A percentile compares a stretch with the other conserved stretches of the same genome.
phyloP scores from a whole-genome alignment of 768 basidiomycete species.

The Kwoniella dendrophila region DNA sequence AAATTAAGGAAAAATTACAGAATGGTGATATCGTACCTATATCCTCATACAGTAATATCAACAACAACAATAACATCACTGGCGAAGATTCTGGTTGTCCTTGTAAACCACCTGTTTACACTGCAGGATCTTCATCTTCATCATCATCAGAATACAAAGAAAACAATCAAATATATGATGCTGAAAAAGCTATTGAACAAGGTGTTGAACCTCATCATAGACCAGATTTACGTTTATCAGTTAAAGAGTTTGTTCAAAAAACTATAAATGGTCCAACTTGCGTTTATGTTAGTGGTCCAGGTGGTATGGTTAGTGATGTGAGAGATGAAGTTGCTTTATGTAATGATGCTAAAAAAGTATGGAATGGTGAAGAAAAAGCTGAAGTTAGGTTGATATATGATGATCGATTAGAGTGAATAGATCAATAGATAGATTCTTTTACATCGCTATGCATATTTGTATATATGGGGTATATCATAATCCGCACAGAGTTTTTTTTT shows the following conservation, averaged over 20 bases:
- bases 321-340: constrained; percentile 27
- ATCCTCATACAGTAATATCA: neutral
- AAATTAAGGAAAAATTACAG: neutral
- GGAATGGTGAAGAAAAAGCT: constrained; percentile 25
- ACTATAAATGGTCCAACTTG: constrained; percentile 17
- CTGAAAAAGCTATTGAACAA: constrained; percentile 21
- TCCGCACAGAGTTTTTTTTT: no score
- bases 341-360: constrained; percentile 28
- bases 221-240: constrained; percentile 22
- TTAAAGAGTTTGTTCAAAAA: constrained; percentile 25
- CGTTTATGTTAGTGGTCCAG: constrained; percentile 35
- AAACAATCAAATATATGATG: constrained; percentile 2
- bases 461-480: no score
- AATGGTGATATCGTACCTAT: neutral
- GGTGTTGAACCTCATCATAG: constrained; percentile 14
- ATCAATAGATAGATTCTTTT: neutral
- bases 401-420: constrained; percentile 31
- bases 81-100: constrained; percentile 1
- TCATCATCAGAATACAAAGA: neutral
- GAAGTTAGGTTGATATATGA: constrained; percentile 31
- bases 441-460: constrained; percentile 1
- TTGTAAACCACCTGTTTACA: constrained; percentile 12
- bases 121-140: neutral
- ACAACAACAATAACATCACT: neutral
- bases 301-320: constrained; percentile 28